Conservation (phyloP, 805 yeast genomes). For the Metschnikowia cubensis region DNA sequence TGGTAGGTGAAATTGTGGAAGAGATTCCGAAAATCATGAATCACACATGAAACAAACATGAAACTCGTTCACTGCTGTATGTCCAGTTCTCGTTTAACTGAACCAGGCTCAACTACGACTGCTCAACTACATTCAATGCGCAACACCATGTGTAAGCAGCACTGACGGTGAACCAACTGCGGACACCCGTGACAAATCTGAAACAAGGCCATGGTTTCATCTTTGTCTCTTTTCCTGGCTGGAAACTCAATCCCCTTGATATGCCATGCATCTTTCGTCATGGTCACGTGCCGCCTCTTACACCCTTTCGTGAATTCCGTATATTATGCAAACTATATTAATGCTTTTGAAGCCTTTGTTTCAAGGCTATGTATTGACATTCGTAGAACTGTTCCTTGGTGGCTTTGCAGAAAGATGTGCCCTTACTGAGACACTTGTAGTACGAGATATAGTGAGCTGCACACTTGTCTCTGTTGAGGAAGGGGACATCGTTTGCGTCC, state of each 20-base stretch:
- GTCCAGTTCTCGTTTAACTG: no score
- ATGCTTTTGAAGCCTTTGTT: slow-evolving; percentile 36
- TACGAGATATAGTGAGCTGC: slow-evolving; percentile 41
- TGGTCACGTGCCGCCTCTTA: neutral
- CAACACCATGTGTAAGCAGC: no score
- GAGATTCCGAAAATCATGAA: no score
- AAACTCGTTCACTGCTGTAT: neutral
- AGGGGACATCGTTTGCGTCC: slow-evolving; percentile 40
- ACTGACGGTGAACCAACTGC: neutral
- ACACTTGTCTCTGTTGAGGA: slow-evolving; percentile 42
- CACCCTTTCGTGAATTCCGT: neutral
- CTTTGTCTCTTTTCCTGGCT: no score
- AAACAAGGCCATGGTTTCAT: neutral
- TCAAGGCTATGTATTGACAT: slow-evolving; percentile 41
- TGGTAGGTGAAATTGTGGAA: no score
- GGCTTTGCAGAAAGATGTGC: slow-evolving; percentile 36
- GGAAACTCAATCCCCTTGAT: no score
- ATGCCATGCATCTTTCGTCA: neutral
- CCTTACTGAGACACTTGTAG: slow-evolving; percentile 42
- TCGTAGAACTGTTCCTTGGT: slow-evolving; percentile 43
- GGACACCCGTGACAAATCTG: neutral
- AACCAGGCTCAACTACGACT: no score
- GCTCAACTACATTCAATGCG: no score
- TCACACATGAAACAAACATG: neutral
- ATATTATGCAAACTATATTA: slow-evolving; percentile 10